Base-by-base conservation (phyloP, 1,284 basidiomycete species). In the Apiotrichum sp. region DNA sequence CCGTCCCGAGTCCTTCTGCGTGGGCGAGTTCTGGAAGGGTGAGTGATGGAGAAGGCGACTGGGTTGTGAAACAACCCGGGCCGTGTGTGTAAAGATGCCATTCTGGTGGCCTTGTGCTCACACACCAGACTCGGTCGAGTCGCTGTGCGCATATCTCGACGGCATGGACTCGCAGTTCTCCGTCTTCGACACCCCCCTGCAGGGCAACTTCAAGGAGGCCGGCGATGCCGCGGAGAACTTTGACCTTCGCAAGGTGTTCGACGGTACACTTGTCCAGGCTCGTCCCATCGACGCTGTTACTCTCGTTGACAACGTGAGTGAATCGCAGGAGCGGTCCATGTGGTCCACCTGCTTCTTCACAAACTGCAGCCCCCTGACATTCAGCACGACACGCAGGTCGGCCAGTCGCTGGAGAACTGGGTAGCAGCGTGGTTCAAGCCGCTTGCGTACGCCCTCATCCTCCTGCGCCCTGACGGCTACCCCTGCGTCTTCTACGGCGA, bases 401-500 rank as follows among this genome's bases (percentile, higher is more conserved):
- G 79, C 13, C 79, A 81, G 68, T 75, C 81, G 3, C 77, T 83
- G 47, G 77, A 83, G 59, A 78, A 78, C 52, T 80, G 79, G 70
- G 80, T 84, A 4, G 76, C 77, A 4, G 70, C 80, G 0, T 69
- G 71, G 50, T 84, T 83, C 77, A 83, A 83, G 64, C 82, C 82
- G 0, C 71, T 84, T 5, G 82, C 81, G 2, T 96, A 97, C 73
- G 84, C 91, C 1, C 74, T 97, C 50, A 93, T 95, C 69, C 80
- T 97, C 39, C 80, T 96, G 42, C 84, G 91, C 58, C 78, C 80
- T 22, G 80, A 83, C 55, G 93, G 93, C n/a, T 85, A 93, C 73
- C 93, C 93, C 81, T 93, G 91, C 67, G 84, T 96, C 35, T 97
- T 97, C 76, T 91, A 91, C 61, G 92, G 92, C 7, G 93, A 97